phyloP scores from a whole-genome alignment of 371 early-diverging fungal genomes.

The Mortierella sp. region DNA sequence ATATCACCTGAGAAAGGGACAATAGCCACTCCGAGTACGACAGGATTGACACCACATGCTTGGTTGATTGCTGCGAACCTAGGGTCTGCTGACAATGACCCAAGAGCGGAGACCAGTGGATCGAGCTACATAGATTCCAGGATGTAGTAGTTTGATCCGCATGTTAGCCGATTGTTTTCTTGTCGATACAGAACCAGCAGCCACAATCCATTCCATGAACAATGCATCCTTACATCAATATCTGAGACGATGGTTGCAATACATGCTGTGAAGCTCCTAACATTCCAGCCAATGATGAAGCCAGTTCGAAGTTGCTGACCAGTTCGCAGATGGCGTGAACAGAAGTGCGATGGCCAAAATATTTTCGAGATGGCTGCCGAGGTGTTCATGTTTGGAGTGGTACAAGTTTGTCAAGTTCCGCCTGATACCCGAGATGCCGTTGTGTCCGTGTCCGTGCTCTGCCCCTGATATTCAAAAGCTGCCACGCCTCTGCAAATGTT shows the following conservation, averaged over 20 bases:
- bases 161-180: background rate
- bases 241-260: slow-evolving; percentile 57
- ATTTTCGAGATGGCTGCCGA: slow-evolving; percentile 56
- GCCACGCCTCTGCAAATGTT: slow-evolving; percentile 34
- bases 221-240: slow-evolving; percentile 48
- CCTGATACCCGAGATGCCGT: background rate
- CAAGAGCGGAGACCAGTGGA: slow-evolving; percentile 34
- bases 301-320: too few species aligned
- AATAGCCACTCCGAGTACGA: slow-evolving; percentile 43
- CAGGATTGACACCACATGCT: slow-evolving; percentile 43
- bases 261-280: slow-evolving; percentile 58
- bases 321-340: slow-evolving; percentile 48
- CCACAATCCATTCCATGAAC: background rate
- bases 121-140: slow-evolving; percentile 22
- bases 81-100: slow-evolving; percentile 37
- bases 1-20: slow-evolving; percentile 45
- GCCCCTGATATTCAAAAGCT: slow-evolving; percentile 20
- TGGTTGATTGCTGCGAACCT: slow-evolving; percentile 34
- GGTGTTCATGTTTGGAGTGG: slow-evolving; percentile 39
- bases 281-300: slow-evolving; percentile 59
- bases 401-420: background rate
- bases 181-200: background rate
- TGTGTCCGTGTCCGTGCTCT: background rate
- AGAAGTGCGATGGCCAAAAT: slow-evolving; percentile 57
- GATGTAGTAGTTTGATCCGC: background rate